Evolutionary conservation across 202 grass and related monocot species (phyloP), one percentile per base, ranked within the genome.

Genomic region (Musa balbisiana): DNA sequence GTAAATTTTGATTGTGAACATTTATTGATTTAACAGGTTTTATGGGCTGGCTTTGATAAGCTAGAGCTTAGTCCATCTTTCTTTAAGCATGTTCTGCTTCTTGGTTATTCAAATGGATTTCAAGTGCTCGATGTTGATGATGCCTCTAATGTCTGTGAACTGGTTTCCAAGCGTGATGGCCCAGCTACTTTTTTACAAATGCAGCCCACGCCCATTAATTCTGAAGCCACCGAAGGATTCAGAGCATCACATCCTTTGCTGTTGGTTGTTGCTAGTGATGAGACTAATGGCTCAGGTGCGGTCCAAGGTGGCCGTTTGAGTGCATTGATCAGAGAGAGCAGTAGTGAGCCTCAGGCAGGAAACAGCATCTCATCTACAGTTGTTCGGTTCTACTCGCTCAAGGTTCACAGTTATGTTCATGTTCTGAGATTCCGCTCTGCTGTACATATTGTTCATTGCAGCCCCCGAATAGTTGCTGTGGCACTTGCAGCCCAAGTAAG

Each of bases 51-150:
- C 51, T 99, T 99, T 87, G 95, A 99, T 70, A 91, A 87, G 73
- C 53, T 99, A 83, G 95, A 95, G 73, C 74, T 88, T 51, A 70
- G 78, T 53, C 74, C 86, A 3, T 92, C 89, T 73, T 87, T 79
- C 12, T 99, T 90, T 82, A 94, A 95, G 87, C 85, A 90, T 67
- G 91, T 99, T 77, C 80, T 99, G 80, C 87, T 99, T 2, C 83
- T 99, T 76, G 95, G 95, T 62, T 99, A 99, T 72, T 87, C 91
- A 24, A 95, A 94, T 83, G 95, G 95, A 43, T 99, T 99, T 85
- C 91, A 99, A 92, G 91, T 99, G 62, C 89, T 94, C 63, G 95
- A 99, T 90, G 95, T 99, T 50, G 95, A 99, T 73, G 89, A 99
- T 83, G 87, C 95, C 60, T 75, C 91, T 53, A 92, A 91, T 92